phyloP scores from a whole-genome alignment of 2,329 filamentous ascomycete species.

The Fusarium continuum region DNA sequence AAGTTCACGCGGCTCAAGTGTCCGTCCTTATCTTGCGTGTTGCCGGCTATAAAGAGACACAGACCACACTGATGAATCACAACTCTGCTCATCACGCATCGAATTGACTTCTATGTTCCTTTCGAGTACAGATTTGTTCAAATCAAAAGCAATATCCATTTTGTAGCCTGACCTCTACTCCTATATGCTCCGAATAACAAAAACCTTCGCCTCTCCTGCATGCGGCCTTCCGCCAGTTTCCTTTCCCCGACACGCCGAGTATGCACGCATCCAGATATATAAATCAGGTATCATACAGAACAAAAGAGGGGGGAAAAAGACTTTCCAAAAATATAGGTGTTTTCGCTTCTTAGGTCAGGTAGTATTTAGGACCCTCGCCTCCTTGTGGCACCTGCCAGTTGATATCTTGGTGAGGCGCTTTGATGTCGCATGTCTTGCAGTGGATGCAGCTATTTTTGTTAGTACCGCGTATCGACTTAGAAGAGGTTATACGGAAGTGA shows the following conservation, averaged over 20 bases:
- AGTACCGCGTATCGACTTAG: conserved; percentile 6
- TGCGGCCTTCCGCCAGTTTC: conserved; percentile 5
- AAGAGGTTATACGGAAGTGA: background rate
- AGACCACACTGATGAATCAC: background rate
- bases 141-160: conserved; percentile 10
- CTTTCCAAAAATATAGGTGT: background rate
- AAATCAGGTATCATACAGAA: conserved; percentile 43
- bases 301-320: conserved; percentile 20
- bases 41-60: background rate
- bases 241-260: conserved; percentile 30
- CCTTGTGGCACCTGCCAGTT: conserved; percentile 97
- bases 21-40: background rate
- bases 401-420: conserved; percentile 95
- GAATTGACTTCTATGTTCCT: background rate
- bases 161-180: conserved; percentile 28
- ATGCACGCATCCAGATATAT: conserved; percentile 39
- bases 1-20: conserved; percentile 23
- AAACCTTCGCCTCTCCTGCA: conserved; percentile 20
- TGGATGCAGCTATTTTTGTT: conserved; percentile 81
- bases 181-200: conserved; percentile 25
- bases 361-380: conserved; percentile 79
- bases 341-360: conserved; percentile 63
- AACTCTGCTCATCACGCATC: background rate
- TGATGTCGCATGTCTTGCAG: conserved; percentile 99
- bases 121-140: background rate